Percentiles rank a stretch among this genome's conserved stretches.
Evolutionary conservation across 2,329 filamentous ascomycete species (phyloP).

Genomic region (Cercospora sp.): DNA sequence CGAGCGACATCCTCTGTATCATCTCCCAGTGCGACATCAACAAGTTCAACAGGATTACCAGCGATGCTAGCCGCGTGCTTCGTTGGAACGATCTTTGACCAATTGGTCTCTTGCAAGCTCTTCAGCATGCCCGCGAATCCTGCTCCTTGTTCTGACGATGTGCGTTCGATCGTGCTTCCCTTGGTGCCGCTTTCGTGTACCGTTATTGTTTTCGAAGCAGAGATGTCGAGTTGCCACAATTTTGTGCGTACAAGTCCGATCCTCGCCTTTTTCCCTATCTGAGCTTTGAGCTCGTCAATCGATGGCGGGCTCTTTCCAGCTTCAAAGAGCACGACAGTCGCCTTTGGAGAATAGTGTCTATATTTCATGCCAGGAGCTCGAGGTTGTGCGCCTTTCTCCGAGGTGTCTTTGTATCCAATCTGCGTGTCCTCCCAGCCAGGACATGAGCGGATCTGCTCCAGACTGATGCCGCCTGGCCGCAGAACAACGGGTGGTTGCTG

Average conservation of each 20-base stretch:
- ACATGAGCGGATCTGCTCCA: constrained; percentile 73
- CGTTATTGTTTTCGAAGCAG: constrained; percentile 17
- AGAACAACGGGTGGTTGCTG: constrained; percentile 73
- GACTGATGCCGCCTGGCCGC: constrained; percentile 80
- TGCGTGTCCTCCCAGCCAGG: constrained; percentile 78
- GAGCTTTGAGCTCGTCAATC: constrained; percentile 35
- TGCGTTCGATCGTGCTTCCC: neutral
- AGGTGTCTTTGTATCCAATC: constrained; percentile 76
- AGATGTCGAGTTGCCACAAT: constrained; percentile 34
- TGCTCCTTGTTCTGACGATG: constrained; percentile 26
- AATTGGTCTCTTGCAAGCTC: constrained; percentile 21
- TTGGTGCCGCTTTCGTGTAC: neutral
- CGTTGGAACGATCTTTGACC: constrained; percentile 10
- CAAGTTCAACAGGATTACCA: constrained; percentile 39
- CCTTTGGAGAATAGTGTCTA: constrained; percentile 92
- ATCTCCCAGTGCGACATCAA: constrained; percentile 72
- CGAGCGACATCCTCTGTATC: constrained; percentile 75
- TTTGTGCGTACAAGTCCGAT: constrained; percentile 47
- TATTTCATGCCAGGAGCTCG: constrained; percentile 98
- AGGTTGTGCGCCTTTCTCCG: constrained; percentile 65
- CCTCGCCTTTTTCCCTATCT: constrained; percentile 28
- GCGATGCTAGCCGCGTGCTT: constrained; percentile 11
- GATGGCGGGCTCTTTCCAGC: constrained; percentile 43
- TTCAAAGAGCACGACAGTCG: constrained; percentile 72
- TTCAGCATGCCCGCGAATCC: constrained; percentile 35